Conservation (phyloP, 768 basidiomycete species). For the Lyophyllum decastes region DNA sequence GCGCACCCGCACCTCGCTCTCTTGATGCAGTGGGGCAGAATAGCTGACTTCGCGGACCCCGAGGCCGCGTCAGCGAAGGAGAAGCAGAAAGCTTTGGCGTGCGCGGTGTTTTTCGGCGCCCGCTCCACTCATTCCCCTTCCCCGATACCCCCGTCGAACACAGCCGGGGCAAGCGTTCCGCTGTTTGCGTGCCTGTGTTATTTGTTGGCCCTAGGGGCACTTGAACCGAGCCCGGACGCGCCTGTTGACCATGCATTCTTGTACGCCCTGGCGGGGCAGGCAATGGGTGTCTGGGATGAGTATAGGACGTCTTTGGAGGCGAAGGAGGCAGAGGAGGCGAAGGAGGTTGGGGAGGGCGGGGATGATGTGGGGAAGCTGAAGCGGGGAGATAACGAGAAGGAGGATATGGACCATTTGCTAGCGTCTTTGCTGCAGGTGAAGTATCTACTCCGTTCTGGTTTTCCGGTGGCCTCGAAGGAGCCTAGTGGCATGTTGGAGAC, state of each 20-base stretch:
- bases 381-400: constrained; percentile 23
- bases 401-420: constrained; percentile 53
- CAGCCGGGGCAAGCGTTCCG: constrained; percentile 25
- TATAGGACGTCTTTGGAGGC: constrained; percentile 8
- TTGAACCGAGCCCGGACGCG: constrained; percentile 11
- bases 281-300: constrained; percentile 38
- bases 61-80: constrained; percentile 9
- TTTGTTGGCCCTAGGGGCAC: constrained; percentile 59
- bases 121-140: not conserved
- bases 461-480: constrained; percentile 2
- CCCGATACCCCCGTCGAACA: not conserved
- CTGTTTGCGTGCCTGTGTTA: constrained; percentile 64
- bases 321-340: constrained; percentile 4
- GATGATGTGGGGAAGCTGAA: constrained; percentile 4
- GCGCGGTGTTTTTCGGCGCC: constrained; percentile 14
- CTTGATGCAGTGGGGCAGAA: constrained; percentile 18
- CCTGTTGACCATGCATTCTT: constrained; percentile 27
- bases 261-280: constrained; percentile 39
- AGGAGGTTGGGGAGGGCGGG: not conserved
- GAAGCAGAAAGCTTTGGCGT: constrained; percentile 10
- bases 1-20: constrained; percentile 27
- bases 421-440: constrained; percentile 59
- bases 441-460: constrained; percentile 28
- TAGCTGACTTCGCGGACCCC: constrained; percentile 12
- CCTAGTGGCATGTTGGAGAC: constrained; percentile 8